These are phyloP conservation scores for Candolleomyces eurysporus DNA, from an alignment of 768 basidiomycete species.

Conservation along the genomic window DNA sequence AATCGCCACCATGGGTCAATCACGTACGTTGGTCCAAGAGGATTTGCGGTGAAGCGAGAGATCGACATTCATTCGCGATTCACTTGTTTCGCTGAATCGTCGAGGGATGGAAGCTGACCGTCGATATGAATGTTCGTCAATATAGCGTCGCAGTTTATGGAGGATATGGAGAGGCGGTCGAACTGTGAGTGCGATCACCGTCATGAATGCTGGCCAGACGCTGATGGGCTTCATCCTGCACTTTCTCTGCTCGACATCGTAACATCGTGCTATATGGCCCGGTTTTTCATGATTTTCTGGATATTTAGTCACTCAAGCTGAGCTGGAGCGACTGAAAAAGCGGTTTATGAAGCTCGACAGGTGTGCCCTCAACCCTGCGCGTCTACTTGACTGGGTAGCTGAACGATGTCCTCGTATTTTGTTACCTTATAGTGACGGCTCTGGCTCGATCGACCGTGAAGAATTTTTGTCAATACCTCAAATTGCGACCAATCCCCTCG, in stretches of 20 bases:
- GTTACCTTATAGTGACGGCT: conserved; percentile 69
- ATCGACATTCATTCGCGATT: conserved; percentile 6
- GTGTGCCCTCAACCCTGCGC: conserved; percentile 30
- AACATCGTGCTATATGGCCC: neutral
- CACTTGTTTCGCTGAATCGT: neutral
- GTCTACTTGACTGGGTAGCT: neutral
- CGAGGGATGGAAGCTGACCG: neutral
- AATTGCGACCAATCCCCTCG: conserved; percentile 96
- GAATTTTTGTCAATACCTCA: conserved; percentile 99
- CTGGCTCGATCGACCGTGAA: conserved; percentile 96
- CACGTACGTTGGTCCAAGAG: conserved; percentile 54
- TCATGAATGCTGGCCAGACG: neutral
- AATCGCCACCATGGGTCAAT: conserved; percentile 66
- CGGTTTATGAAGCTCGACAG: conserved; percentile 99
- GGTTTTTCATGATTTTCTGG: conserved; percentile 13
- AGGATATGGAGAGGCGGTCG: conserved; percentile 95
- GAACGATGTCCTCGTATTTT: neutral
- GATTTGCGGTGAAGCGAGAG: conserved; percentile 7
- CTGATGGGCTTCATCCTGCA: neutral
- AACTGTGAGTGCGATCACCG: conserved; percentile 75
- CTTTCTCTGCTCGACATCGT: neutral
- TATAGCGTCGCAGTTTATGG: conserved; percentile 90
- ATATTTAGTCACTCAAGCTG: conserved; percentile 82
- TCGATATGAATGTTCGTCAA: neutral
- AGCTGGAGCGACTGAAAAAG: conserved; percentile 95